Conservation (phyloP, 495 filamentous ascomycete genomes). For the Aspergillus kassunensis region DNA sequence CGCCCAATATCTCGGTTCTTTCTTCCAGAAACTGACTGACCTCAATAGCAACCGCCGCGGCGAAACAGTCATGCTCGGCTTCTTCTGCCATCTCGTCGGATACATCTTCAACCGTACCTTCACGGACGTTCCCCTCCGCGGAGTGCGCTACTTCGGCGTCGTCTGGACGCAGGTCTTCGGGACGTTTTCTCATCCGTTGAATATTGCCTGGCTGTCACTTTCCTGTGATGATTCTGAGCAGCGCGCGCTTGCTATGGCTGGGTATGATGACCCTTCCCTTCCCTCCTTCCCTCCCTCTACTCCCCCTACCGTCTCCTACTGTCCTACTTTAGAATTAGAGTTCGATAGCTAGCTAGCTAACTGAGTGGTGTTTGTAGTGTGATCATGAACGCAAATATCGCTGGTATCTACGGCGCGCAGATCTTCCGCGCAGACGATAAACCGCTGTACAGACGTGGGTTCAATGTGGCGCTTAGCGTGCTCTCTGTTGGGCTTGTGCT, state of each 20-base stretch:
- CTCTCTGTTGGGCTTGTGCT: constrained; percentile 10
- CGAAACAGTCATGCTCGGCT: constrained; percentile 9
- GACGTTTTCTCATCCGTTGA: constrained; percentile 13
- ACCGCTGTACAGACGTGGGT: constrained; percentile 12
- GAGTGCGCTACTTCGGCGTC: constrained; percentile 11
- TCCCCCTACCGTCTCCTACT: no score
- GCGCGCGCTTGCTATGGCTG: constrained; percentile 14
- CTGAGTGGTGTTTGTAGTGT: not conserved
- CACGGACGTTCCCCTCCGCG: constrained; percentile 2
- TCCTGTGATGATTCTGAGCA: constrained; percentile 12
- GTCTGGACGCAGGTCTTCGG: constrained; percentile 11
- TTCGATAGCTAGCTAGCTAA: no score
- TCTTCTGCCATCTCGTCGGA: constrained; percentile 12
- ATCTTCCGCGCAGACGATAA: constrained; percentile 17
- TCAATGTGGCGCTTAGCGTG: constrained; percentile 8
- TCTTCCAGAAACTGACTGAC: no score
- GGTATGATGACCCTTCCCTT: not conserved
- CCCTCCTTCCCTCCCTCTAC: no score
- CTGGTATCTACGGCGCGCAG: constrained; percentile 15
- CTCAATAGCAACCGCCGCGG: constrained; percentile 13
- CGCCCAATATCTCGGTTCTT: no score
- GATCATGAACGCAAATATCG: constrained; percentile 17
- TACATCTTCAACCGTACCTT: constrained; percentile 17
- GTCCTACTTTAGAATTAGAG: no score
- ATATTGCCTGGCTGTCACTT: constrained; percentile 15